Conservation (phyloP, 2,329 filamentous ascomycete genomes). For the Claviceps maximensis region DNA sequence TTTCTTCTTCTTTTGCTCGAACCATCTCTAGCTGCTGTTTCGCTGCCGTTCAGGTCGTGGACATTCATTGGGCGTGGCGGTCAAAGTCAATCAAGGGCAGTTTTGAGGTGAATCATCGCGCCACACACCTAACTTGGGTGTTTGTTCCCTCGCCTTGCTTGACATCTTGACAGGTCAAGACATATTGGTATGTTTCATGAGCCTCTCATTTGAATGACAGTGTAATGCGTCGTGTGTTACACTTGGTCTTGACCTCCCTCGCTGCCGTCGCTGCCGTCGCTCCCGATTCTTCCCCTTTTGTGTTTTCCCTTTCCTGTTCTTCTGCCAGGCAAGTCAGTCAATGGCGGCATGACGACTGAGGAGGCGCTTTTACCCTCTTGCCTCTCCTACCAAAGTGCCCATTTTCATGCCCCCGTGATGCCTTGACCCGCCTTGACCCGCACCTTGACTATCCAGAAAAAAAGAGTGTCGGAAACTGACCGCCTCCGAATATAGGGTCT, state of each 20-base stretch:
- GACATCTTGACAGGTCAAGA: neutral
- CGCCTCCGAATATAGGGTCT: neutral
- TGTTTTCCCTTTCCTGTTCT: neutral
- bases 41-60: neutral
- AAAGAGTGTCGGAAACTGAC: constrained; percentile 1
- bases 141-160: neutral
- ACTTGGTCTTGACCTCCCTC: neutral
- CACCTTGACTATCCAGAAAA: neutral
- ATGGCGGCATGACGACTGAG: neutral
- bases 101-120: neutral
- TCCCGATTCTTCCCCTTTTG: neutral
- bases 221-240: neutral
- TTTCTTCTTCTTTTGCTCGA: neutral
- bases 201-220: neutral
- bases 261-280: neutral
- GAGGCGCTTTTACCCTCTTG: neutral
- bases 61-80: neutral
- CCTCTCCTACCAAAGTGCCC: neutral
- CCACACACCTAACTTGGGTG: neutral
- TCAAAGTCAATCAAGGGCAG: neutral
- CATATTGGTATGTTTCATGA: neutral
- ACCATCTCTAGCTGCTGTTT: too few relatives aligned
- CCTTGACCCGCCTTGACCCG: neutral
- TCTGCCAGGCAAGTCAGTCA: neutral
- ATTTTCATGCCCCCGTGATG: neutral